Base-by-base conservation (phyloP, 352 stramenopile species). In the Pythium monospermum region DNA sequence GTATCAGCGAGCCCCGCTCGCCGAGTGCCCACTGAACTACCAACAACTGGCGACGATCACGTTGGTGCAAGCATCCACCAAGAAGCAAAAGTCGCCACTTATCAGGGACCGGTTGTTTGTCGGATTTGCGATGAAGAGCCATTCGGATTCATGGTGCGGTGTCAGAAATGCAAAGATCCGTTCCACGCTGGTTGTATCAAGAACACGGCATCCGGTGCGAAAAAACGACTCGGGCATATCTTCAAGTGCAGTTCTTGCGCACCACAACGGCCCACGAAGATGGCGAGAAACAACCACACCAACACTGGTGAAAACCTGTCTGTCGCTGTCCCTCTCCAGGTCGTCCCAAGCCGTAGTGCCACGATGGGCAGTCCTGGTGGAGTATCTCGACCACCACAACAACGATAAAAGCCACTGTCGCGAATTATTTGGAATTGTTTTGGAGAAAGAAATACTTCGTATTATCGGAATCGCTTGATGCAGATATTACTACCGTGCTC, bases 401-500 rank as follows among this genome's bases (percentile, higher is more conserved):
- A n/a, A n/a, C n/a, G n/a, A n/a, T n/a, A n/a, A n/a, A n/a, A n/a
- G n/a, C n/a, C n/a, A n/a, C n/a, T n/a, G n/a, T n/a, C n/a, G n/a
- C n/a, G n/a, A n/a, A n/a, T n/a, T n/a, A n/a, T n/a, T n/a, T n/a
- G n/a, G n/a, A n/a, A n/a, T n/a, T n/a, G n/a, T n/a, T n/a, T n/a
- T n/a, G n/a, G n/a, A n/a, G n/a, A n/a, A n/a, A n/a, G n/a, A n/a
- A n/a, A n/a, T n/a, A n/a, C n/a, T n/a, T n/a, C n/a, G n/a, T n/a
- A n/a, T 49, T 35, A 53, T 51, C 43, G 58, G 38, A 72, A 75
- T 19, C 67, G 61, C 42, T 69, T 54, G 30, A 51, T 42, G 40
- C 73, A 91, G 27, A 89, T 71, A 53, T 77, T 84, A 49, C 77
- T 91, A 10, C 81, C 81, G 36, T 89, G 65, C 53, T 91, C 81